These are phyloP conservation scores for Aspergillus glaucus DNA, from an alignment of 2,329 filamentous ascomycete species.

Conservation along the genomic window DNA sequence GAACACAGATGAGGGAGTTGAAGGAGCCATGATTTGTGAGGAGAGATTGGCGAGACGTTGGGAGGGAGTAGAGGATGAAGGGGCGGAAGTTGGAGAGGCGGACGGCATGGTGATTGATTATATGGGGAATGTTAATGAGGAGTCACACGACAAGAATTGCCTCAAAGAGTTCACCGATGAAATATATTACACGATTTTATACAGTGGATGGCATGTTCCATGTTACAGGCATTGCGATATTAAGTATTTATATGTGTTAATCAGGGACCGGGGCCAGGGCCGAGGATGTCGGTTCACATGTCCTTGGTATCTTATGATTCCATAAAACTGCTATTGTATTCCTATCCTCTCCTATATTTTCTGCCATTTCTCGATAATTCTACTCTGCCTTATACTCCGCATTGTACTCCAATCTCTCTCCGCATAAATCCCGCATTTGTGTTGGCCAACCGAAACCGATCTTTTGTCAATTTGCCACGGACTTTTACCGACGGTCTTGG, in stretches of 20 bases:
- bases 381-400: too few relatives aligned
- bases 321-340: neutral
- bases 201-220: too few relatives aligned
- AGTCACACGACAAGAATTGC: neutral
- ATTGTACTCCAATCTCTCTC: neutral
- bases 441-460: neutral
- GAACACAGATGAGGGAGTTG: conserved; percentile 60
- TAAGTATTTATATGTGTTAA: neutral
- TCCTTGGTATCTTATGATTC: neutral
- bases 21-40: conserved; percentile 64
- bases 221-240: neutral
- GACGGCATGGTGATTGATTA: neutral
- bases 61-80: conserved; percentile 11
- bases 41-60: conserved; percentile 30
- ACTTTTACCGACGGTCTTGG: too few relatives aligned
- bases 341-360: neutral
- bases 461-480: too few relatives aligned
- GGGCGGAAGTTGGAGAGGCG: conserved; percentile 1
- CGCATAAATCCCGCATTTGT: neutral
- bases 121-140: neutral
- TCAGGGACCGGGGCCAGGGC: neutral
- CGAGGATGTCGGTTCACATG: neutral
- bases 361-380: neutral
- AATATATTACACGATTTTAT: too few relatives aligned
- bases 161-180: neutral